Percentiles rank a stretch among this genome's conserved stretches.
phyloP scores from a whole-genome alignment of 306 rosid species.

The Fragaria nilgerrensis region DNA sequence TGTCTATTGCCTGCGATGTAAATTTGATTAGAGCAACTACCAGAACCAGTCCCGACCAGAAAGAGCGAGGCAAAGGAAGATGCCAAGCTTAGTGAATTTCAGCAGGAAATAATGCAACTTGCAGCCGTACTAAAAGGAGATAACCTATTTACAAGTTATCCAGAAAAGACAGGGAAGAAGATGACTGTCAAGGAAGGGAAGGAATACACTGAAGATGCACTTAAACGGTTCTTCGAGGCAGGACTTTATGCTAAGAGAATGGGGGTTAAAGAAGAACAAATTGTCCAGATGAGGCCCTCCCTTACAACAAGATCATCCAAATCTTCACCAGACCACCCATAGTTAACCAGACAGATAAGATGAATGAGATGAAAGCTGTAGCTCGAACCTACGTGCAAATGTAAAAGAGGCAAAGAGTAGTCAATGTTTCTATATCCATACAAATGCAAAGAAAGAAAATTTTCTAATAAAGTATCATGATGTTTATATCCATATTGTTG shows the following conservation, averaged over 20 bases:
- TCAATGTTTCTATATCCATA: background rate
- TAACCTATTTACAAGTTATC: slow-evolving; percentile 60
- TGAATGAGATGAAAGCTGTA: background rate
- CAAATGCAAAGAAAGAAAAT: background rate
- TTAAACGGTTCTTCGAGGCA: slow-evolving; percentile 66
- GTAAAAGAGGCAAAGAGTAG: background rate
- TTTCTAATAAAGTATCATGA: background rate
- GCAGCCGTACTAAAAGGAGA: slow-evolving; percentile 84
- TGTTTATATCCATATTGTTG: too few relatives aligned
- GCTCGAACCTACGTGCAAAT: background rate
- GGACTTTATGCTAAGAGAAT: slow-evolving; percentile 63
- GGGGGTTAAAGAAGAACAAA: slow-evolving; percentile 73
- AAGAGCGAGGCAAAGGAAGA: slow-evolving; percentile 52
- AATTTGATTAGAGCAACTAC: slow-evolving; percentile 56
- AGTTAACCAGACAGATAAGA: background rate
- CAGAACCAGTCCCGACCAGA: slow-evolving; percentile 52
- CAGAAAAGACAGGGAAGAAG: slow-evolving; percentile 45
- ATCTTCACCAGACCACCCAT: slow-evolving; percentile 20
- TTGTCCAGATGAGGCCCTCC: slow-evolving; percentile 89
- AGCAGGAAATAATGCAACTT: slow-evolving; percentile 73
- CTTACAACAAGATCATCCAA: slow-evolving; percentile 57
- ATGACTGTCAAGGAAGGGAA: slow-evolving; percentile 78
- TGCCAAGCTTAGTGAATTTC: slow-evolving; percentile 64
- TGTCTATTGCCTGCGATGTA: background rate
- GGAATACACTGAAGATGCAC: slow-evolving; percentile 64